Percentiles rank a stretch among this genome's conserved stretches.
phyloP scores from a whole-genome alignment of 2,329 filamentous ascomycete species.

The Grosmannia serpens region DNA sequence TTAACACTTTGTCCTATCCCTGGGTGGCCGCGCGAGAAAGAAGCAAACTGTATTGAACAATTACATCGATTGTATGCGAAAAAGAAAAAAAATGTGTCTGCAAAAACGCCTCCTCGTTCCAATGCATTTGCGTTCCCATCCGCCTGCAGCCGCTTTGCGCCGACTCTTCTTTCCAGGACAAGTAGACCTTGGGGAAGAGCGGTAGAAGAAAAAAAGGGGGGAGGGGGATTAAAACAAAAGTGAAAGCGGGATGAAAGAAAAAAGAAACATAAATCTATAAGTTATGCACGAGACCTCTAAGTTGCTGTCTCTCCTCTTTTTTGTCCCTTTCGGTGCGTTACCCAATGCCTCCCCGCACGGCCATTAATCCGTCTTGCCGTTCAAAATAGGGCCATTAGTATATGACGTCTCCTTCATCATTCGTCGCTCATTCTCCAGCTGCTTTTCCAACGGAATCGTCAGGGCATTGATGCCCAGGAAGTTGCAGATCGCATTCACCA shows the following conservation, averaged over 20 bases:
- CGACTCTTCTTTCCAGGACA: neutral
- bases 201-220: neutral
- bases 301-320: neutral
- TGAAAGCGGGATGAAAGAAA: neutral
- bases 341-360: neutral
- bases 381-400: slow-evolving; percentile 16
- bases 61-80: neutral
- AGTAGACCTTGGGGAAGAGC: neutral
- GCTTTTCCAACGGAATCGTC: slow-evolving; percentile 62
- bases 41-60: neutral
- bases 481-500: slow-evolving; percentile 82
- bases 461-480: slow-evolving; percentile 91
- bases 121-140: neutral
- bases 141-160: too few species aligned
- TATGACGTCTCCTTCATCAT: slow-evolving; percentile 15
- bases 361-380: slow-evolving; percentile 18
- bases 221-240: neutral
- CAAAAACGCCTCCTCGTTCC: neutral
- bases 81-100: neutral
- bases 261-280: neutral
- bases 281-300: slow-evolving; percentile 13
- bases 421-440: slow-evolving; percentile 40
- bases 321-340: neutral
- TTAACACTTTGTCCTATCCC: neutral
- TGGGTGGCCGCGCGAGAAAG: neutral